Base-by-base conservation (phyloP, 768 basidiomycete species). In the Gyrodon lividus region DNA sequence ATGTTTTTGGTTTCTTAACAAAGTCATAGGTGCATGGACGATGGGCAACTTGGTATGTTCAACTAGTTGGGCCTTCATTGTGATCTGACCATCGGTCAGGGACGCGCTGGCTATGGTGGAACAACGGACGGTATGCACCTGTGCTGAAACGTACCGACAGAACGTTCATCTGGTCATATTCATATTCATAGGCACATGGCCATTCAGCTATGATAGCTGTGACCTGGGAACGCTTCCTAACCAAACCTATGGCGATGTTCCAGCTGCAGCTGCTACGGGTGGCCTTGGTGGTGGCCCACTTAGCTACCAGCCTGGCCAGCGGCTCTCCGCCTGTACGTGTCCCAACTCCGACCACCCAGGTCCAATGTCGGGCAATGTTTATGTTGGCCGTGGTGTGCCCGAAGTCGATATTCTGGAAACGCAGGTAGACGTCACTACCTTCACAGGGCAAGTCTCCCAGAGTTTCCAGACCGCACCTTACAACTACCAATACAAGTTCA, bases 371-470 rank as follows among this genome's bases (percentile, higher is more conserved):
- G 41, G 62, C 28, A 76, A 61, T 34, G 75, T 77, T 48, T 76
- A 69, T 24, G 73, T 71, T 14, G 85, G 85, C 17, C 83, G 95
- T 46, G 83, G 83, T 28, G 90, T 87, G 1, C 95, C 96, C 2
- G 96, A 98, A 74, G 92, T 98, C 59, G 95, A 98, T 69, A 77
- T 98, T 53, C 64, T 96, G 51, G 95, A 98, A 73, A 84, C 92
- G 0, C 87, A 93, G 66, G 72, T 86, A 52, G 74, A 92, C 59
- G 59, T 76, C 5, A 54, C 46, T 49, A 52, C 69, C 4, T 77
- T 80, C 59, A 60, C 71, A 63, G 89, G 81, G 37, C 74, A 86
- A 58, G 87, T 86, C 1, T 92, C 90, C 2, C 93, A 95, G 70
- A 87, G 84, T 59, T 79, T 80, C 63, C 92, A 95, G 69, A 66